Evolutionary conservation across 2,329 filamentous ascomycete species (phyloP).

Genomic region (Periconia sp.): DNA sequence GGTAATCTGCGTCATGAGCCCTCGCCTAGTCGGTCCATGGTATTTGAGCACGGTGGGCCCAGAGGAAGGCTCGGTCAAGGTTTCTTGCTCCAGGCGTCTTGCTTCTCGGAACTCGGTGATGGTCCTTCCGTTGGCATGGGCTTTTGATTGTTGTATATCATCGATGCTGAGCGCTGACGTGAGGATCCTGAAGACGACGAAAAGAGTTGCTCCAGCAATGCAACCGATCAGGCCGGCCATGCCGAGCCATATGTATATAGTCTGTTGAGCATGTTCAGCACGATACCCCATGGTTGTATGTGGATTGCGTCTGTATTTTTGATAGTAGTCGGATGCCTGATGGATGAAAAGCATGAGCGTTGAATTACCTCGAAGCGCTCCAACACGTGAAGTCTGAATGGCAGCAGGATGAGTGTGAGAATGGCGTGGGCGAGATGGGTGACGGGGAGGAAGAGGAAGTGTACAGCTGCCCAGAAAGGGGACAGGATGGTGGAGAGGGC

Average conservation of each 20-base stretch:
- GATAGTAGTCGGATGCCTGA: too few species aligned
- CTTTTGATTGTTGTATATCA: conserved; percentile 12
- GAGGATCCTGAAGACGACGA: conserved; percentile 62
- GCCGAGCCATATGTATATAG: conserved; percentile 64
- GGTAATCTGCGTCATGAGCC: conserved; percentile 67
- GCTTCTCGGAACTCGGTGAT: conserved; percentile 35
- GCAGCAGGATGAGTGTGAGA: conserved; percentile 52
- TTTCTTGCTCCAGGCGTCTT: conserved; percentile 31
- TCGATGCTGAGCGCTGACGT: conserved; percentile 57
- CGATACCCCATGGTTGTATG: conserved; percentile 5
- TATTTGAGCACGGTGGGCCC: conserved; percentile 40
- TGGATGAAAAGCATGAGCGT: conserved; percentile 2
- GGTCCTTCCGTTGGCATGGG: conserved; percentile 24
- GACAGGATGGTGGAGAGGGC: conserved; percentile 50
- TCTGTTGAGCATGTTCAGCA: conserved; percentile 48
- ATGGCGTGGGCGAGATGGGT: conserved; percentile 53
- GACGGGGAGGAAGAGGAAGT: conserved; percentile 59
- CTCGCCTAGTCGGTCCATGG: conserved; percentile 40
- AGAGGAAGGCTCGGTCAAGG: conserved; percentile 19
- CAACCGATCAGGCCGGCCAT: conserved; percentile 72
- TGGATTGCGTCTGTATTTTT: background rate
- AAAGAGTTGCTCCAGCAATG: conserved; percentile 65
- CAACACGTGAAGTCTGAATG: conserved; percentile 54
- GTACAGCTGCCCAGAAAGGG: conserved; percentile 56
- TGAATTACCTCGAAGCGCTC: conserved; percentile 61